These are phyloP conservation scores for Mycena galericulata DNA, from an alignment of 768 basidiomycete species.

Conservation along the genomic window DNA sequence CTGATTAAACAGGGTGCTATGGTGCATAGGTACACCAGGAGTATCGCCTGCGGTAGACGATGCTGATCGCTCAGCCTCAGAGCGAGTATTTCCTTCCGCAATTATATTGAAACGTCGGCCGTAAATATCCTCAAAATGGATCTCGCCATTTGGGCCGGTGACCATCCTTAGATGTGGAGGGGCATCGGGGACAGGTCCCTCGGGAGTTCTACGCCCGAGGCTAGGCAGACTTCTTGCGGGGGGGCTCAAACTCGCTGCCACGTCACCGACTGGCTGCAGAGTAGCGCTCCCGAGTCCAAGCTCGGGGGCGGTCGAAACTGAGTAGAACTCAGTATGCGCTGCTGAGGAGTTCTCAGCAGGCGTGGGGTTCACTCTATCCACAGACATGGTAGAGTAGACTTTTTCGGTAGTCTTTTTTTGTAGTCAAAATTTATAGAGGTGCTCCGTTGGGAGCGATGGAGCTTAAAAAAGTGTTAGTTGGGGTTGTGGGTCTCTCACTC, in stretches of 20 bases:
- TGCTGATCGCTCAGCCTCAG: neutral
- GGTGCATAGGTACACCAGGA: neutral
- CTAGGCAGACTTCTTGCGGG: no score
- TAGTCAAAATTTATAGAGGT: slow-evolving; percentile 1
- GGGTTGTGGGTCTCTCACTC: neutral
- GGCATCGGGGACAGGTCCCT: neutral
- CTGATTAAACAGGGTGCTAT: neutral
- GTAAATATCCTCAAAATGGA: neutral
- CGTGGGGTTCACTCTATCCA: no score
- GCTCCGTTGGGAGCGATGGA: slow-evolving; percentile 6
- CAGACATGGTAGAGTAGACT: neutral
- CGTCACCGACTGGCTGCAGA: neutral
- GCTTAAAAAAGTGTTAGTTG: slow-evolving; percentile 24
- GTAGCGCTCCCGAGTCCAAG: neutral
- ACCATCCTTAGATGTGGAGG: neutral
- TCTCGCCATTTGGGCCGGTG: neutral
- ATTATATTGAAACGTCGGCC: neutral
- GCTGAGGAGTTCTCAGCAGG: neutral
- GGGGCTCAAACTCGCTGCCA: no score
- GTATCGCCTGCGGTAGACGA: neutral
- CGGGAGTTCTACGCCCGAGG: no score
- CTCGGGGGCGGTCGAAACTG: neutral
- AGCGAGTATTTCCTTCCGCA: no score
- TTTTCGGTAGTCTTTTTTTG: neutral
- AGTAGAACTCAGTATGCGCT: neutral